Conservation (phyloP, 2,329 filamentous ascomycete genomes). For the Penicillium capsulatum region DNA sequence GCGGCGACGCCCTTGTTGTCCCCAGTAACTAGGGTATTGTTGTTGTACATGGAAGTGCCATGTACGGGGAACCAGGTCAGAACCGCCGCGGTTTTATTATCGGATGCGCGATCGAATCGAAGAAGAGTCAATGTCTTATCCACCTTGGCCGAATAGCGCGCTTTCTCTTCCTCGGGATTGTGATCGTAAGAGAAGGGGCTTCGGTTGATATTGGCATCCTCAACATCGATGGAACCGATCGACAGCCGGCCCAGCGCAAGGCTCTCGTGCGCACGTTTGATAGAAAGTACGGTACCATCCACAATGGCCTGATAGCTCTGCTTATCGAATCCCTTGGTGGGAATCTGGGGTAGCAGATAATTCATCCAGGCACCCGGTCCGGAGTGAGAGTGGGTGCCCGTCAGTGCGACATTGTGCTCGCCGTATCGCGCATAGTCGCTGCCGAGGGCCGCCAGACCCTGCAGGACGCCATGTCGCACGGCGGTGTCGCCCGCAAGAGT, state of each 20-base stretch:
- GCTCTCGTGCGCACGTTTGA: constrained; percentile 72
- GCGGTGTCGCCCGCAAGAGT: constrained; percentile 85
- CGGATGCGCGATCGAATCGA: constrained; percentile 68
- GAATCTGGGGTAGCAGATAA: constrained; percentile 87
- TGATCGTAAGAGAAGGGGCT: constrained; percentile 83
- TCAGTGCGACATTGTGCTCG: constrained; percentile 79
- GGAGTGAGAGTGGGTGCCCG: constrained; percentile 88
- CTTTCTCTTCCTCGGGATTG: constrained; percentile 73
- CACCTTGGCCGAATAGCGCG: constrained; percentile 59
- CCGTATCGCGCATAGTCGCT: constrained; percentile 69
- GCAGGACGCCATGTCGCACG: constrained; percentile 77
- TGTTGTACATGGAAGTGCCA: constrained; percentile 83
- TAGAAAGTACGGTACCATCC: constrained; percentile 75
- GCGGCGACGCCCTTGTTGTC: constrained; percentile 96
- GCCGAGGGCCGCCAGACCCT: constrained; percentile 66
- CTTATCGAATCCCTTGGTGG: constrained; percentile 76
- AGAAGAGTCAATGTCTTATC: constrained; percentile 79
- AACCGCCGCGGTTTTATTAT: constrained; percentile 72
- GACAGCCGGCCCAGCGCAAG: constrained; percentile 67
- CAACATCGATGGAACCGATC: constrained; percentile 64
- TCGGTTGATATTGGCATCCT: constrained; percentile 80
- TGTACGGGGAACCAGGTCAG: constrained; percentile 91
- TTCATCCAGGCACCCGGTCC: constrained; percentile 92
- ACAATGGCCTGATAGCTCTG: constrained; percentile 89
- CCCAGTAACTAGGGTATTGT: constrained; percentile 87